Conservation (phyloP, 331 rosid species). For the Quercus phellos region DNA sequence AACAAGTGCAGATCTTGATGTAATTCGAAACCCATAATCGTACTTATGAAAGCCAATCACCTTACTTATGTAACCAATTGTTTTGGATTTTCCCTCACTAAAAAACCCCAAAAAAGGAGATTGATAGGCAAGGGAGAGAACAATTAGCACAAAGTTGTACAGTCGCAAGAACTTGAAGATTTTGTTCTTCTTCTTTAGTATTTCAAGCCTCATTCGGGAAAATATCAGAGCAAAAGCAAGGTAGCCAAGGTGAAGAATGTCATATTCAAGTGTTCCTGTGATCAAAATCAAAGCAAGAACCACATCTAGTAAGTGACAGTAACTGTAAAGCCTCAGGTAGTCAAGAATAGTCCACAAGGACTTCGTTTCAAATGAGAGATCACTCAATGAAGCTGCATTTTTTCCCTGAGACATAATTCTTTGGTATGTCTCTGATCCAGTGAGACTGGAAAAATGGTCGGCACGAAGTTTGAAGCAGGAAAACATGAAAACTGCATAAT, state of each 20-base stretch:
- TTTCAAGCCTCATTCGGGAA: conserved; percentile 87
- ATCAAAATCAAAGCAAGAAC: conserved; percentile 78
- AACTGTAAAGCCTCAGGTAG: conserved; percentile 90
- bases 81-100: conserved; percentile 66
- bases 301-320: conserved; percentile 86
- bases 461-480: conserved; percentile 93
- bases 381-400: conserved; percentile 75
- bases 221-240: conserved; percentile 93
- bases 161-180: conserved; percentile 85
- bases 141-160: conserved; percentile 77
- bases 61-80: conserved; percentile 55
- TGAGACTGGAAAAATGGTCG: conserved; percentile 52
- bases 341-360: conserved; percentile 98
- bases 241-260: conserved; percentile 93
- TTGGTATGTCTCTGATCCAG: conserved; percentile 62
- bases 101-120: conserved; percentile 85
- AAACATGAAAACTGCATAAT: conserved; percentile 81
- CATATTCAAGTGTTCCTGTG: conserved; percentile 95
- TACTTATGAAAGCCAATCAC: conserved; percentile 54
- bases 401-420: conserved; percentile 70
- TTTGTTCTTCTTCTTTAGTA: conserved; percentile 88
- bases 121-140: conserved; percentile 89
- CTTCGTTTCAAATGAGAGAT: conserved; percentile 96
- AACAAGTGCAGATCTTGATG: conserved; percentile 94
- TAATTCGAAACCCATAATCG: conserved; percentile 91